Base-by-base conservation (phyloP, 2,329 filamentous ascomycete genomes). In the Botryotinia narcissicola region DNA sequence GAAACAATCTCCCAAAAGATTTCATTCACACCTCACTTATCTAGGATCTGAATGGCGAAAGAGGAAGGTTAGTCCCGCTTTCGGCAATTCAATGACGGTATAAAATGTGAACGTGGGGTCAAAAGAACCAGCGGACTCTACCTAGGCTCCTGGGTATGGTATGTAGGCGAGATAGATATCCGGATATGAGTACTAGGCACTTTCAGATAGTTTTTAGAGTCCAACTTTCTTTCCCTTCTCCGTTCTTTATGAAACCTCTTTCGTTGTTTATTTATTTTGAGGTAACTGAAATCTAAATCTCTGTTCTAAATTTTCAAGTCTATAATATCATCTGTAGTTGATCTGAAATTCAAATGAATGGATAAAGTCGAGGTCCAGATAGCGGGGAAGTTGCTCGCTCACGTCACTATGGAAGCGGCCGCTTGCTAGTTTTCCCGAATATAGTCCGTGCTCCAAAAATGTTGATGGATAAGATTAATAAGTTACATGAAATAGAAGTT, bases 61-160 rank as follows among this genome's bases (percentile, higher is more conserved):
- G 48, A 67, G 63, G 46, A 32, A 59, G n/a, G 40, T 32, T 29
- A 59, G 42, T 59, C 48, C 37, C 66, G 66, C 54, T 59, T 59
- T 59, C 66, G 66, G 66, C 48, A 59, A 59, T 69, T 32, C 48
- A 59, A 59, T 69, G 25, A 59, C 48, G 48, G 8, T 46, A 51
- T 14, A 25, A 42, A 22, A 29, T 25, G 18, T 25, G 20, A 37
- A 61, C 62, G 75, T 74, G 71, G 76, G 73, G 69, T 67, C 22
- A 54, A 72, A 29, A 42, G 62, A 12, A 35, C 16, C 18, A n/a
- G 48, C 25, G 25, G 12, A 16, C 10, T 54, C 48, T 29, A 16
- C 48, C 25, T 16, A n/a, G 25, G 25, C 5, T 16, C 40, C 40
- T n/a, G 12, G 9, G 25, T 20, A 51, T 6, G 9, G 25, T 20